Percentiles rank a stretch among this genome's conserved stretches.
phyloP scores from a whole-genome alignment of 2,329 filamentous ascomycete species.

The Geoglossum cookeanum region DNA sequence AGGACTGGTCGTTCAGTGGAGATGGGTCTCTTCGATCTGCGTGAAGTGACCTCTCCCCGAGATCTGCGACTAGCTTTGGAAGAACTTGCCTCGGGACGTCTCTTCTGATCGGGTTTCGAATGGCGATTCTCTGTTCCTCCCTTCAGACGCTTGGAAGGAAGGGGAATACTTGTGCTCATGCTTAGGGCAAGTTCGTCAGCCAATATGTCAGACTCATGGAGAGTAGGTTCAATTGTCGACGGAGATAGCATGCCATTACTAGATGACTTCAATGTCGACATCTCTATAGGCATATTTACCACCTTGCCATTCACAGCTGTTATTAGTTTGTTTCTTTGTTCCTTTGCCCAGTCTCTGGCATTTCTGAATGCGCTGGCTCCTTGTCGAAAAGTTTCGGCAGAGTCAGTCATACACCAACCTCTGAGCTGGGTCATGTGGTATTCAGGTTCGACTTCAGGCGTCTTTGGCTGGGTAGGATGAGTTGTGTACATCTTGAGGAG shows the following conservation, averaged over 20 bases:
- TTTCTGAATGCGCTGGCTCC: slow-evolving; percentile 24
- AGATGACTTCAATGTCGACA: neutral
- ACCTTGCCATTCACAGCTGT: neutral
- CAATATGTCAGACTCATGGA: neutral
- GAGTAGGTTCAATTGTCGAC: neutral
- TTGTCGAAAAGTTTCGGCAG: slow-evolving; percentile 16
- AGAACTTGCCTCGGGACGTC: neutral
- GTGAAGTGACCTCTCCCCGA: neutral
- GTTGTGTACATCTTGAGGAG: slow-evolving; percentile 22
- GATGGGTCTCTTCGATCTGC: too few species aligned
- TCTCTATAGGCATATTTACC: neutral
- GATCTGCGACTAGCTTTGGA: neutral
- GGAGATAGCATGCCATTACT: neutral
- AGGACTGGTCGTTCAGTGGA: too few species aligned
- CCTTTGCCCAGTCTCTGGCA: slow-evolving; percentile 20
- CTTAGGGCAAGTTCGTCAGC: neutral
- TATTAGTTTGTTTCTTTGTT: slow-evolving; percentile 19
- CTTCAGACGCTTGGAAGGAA: neutral
- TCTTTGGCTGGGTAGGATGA: slow-evolving; percentile 18
- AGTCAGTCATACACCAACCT: slow-evolving; percentile 14
- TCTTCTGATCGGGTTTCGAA: neutral
- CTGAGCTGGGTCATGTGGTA: slow-evolving; percentile 25
- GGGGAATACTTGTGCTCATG: neutral
- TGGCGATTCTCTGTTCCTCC: neutral
- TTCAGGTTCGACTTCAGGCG: slow-evolving; percentile 16